phyloP scores from a whole-genome alignment of 371 early-diverging fungal species.

The Lichtheimia corymbifera region DNA sequence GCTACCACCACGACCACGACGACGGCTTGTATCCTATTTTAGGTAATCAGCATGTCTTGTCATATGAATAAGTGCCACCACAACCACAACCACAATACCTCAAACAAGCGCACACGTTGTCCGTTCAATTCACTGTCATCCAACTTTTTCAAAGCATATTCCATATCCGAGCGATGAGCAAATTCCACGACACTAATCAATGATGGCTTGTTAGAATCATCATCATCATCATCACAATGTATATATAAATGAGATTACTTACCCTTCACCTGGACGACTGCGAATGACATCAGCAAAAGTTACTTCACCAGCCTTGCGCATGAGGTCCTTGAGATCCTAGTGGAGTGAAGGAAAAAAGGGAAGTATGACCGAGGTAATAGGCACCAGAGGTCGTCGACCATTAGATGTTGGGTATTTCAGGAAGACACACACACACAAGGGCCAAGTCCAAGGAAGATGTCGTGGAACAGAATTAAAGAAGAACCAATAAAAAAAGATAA shows the following conservation, averaged over 20 bases:
- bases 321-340: conserved; percentile 95
- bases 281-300: conserved; percentile 89
- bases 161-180: conserved; percentile 76
- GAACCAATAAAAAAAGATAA: no score
- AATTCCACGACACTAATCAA: conserved; percentile 86
- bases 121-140: conserved; percentile 89
- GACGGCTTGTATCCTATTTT: conserved; percentile 42
- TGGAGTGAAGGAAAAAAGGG: conserved; percentile 16
- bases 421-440: conserved; percentile 6
- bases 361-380: conserved; percentile 2
- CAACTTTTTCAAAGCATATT: conserved; percentile 83
- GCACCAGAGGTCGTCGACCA: not conserved
- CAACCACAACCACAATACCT: conserved; percentile 55
- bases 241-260: conserved; percentile 17
- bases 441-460: conserved; percentile 8
- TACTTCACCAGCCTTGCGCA: conserved; percentile 95
- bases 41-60: not conserved
- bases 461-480: not conserved
- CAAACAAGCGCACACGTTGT: conserved; percentile 71
- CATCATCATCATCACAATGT: not conserved
- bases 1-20: conserved; percentile 35
- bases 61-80: not conserved
- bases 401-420: not conserved
- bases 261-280: conserved; percentile 86
- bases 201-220: no score